These are phyloP conservation scores for Kodamaea hsintzibuensis DNA, from an alignment of 805 yeast genomes.

Conservation along the genomic window DNA sequence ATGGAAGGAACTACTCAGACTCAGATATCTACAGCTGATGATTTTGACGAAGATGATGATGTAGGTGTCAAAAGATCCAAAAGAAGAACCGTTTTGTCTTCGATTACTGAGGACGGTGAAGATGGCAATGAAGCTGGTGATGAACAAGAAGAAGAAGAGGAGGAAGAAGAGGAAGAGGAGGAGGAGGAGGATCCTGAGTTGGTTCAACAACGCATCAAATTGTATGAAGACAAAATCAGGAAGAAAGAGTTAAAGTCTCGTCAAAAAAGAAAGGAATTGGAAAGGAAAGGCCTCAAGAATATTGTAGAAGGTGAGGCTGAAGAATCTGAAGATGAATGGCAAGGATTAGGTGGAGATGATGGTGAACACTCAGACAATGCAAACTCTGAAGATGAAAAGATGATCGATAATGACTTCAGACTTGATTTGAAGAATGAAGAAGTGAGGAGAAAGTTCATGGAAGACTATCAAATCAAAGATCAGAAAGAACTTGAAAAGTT, in stretches of 20 bases:
- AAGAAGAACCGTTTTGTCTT: neutral
- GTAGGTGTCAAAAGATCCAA: slow-evolving; percentile 8
- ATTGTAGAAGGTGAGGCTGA: slow-evolving; percentile 82
- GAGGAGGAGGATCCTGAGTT: slow-evolving; percentile 25
- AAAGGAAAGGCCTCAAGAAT: slow-evolving; percentile 54
- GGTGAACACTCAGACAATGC: slow-evolving; percentile 59
- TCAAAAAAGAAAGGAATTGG: slow-evolving; percentile 51
- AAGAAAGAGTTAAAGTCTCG: slow-evolving; percentile 34
- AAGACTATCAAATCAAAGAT: slow-evolving; percentile 63
- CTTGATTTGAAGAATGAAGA: slow-evolving; percentile 58
- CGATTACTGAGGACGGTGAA: slow-evolving; percentile 1
- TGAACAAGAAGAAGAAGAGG: slow-evolving; percentile 16
- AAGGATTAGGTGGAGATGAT: slow-evolving; percentile 75
- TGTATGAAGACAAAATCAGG: slow-evolving; percentile 40
- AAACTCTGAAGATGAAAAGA: slow-evolving; percentile 73
- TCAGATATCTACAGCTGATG: slow-evolving; percentile 2
- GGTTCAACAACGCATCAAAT: slow-evolving; percentile 31
- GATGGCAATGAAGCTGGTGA: neutral
- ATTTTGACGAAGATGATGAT: slow-evolving; percentile 25
- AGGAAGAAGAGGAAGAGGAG: slow-evolving; percentile 21
- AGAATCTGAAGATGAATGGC: slow-evolving; percentile 89
- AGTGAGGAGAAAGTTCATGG: slow-evolving; percentile 56
- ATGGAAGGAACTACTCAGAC: neutral
- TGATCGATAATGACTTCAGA: slow-evolving; percentile 71
- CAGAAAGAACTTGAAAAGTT: slow-evolving; percentile 63